These are phyloP conservation scores for Sporothrix euskadiensis DNA, from an alignment of 2,329 filamentous ascomycete genomes.

Conservation along the genomic window DNA sequence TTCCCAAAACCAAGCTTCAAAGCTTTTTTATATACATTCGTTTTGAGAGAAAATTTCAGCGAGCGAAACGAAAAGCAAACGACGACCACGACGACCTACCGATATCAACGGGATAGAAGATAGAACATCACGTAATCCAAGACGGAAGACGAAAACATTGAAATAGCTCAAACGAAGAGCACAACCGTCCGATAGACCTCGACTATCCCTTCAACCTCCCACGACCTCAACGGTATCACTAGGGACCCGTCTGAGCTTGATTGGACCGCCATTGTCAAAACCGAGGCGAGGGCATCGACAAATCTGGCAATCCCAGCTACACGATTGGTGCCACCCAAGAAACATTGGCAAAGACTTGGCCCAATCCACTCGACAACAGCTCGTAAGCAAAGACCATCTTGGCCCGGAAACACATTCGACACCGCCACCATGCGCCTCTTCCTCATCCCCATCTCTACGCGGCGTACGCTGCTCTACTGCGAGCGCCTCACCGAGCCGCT, in stretches of 20 bases:
- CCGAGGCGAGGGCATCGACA: neutral
- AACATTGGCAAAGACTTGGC: neutral
- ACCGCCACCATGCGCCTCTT: constrained; percentile 75
- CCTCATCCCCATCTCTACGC: constrained; percentile 88
- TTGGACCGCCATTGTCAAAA: neutral
- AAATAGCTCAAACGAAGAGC: neutral
- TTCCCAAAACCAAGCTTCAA: constrained; percentile 9
- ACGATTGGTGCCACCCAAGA: neutral
- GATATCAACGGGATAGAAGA: neutral
- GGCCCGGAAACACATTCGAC: neutral
- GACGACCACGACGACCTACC: neutral
- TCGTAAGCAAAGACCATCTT: neutral
- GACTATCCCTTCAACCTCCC: neutral
- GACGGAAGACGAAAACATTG: neutral
- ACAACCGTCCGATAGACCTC: neutral
- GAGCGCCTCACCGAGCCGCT: constrained; percentile 63
- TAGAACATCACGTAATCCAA: too few relatives aligned
- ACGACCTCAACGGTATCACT: neutral
- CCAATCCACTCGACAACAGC: neutral
- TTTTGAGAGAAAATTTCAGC: constrained; percentile 6
- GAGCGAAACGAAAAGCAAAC: neutral
- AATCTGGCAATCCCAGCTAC: neutral
- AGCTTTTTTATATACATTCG: neutral
- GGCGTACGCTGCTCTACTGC: constrained; percentile 88
- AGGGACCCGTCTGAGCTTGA: neutral